Conservation (phyloP, 225 moss, liverwort and hornwort genomes). For the Pseudoscleropodium purum region DNA sequence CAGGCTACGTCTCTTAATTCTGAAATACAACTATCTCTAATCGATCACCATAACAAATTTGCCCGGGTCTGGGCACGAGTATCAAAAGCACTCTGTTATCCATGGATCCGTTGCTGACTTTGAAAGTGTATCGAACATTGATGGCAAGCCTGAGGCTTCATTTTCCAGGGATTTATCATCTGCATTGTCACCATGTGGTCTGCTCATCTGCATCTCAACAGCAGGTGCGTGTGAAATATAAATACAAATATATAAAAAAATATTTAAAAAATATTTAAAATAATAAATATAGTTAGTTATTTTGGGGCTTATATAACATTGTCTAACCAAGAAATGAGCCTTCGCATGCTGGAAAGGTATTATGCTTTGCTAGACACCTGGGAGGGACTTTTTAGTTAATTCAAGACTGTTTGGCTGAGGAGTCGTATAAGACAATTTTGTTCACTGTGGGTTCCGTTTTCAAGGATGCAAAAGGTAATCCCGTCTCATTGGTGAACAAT, state of each 20-base stretch:
- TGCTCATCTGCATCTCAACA: neutral
- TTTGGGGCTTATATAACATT: neutral
- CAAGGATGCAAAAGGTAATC: too few species aligned
- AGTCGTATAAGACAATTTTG: too few species aligned
- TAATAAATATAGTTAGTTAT: too few species aligned
- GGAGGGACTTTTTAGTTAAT: too few species aligned
- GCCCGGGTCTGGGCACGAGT: neutral
- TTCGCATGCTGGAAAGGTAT: too few species aligned
- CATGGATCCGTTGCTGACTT: neutral
- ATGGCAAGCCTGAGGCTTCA: neutral
- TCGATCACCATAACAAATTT: neutral
- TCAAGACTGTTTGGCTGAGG: too few species aligned
- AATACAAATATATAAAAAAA: neutral
- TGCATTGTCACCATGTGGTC: neutral
- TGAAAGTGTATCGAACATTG: neutral
- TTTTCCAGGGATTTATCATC: neutral
- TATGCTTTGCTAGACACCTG: too few species aligned
- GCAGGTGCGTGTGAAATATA: neutral
- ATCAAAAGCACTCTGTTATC: neutral
- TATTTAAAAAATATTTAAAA: neutral
- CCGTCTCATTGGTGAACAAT: too few species aligned
- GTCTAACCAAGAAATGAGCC: too few species aligned
- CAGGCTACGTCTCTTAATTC: neutral
- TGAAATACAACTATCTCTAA: neutral
- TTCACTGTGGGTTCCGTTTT: too few species aligned